These are phyloP conservation scores for Nitzschia inconspicua DNA, from an alignment of 108 stramenopile species.

Conservation along the genomic window DNA sequence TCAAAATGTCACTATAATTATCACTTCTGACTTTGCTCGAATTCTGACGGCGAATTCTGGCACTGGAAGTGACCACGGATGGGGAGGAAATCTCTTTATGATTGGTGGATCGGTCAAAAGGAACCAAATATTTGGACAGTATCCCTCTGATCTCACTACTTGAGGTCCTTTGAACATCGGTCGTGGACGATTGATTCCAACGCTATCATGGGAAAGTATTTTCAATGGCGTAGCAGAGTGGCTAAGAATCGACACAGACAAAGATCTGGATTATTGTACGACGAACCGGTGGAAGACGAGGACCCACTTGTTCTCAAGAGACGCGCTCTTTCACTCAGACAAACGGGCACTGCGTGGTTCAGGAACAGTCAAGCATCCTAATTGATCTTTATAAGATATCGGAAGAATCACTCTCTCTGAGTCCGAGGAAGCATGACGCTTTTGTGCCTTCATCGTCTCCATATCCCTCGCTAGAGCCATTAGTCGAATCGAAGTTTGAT, in stretches of 20 bases:
- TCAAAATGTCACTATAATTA: slow-evolving; percentile 52
- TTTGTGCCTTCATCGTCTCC: too few species aligned
- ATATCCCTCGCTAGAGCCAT: too few species aligned
- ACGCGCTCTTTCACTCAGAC: too few species aligned
- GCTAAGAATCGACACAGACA: slow-evolving; percentile 20
- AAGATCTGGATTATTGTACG: slow-evolving; percentile 15
- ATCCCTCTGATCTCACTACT: slow-evolving; percentile 31
- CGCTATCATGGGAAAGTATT: slow-evolving; percentile 59
- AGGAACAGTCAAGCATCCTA: too few species aligned
- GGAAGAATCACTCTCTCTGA: too few species aligned
- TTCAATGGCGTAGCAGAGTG: slow-evolving; percentile 39
- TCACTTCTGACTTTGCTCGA: slow-evolving; percentile 62
- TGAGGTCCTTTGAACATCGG: slow-evolving; percentile 24
- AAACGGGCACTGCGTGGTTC: too few species aligned
- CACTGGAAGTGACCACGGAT: slow-evolving; percentile 54
- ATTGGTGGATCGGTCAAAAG: slow-evolving; percentile 36
- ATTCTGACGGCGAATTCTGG: slow-evolving; percentile 69
- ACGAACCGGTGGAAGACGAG: slow-evolving; percentile 18
- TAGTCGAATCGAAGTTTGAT: too few species aligned
- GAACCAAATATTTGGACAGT: slow-evolving; percentile 32
- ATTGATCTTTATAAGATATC: too few species aligned
- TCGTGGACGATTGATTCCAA: slow-evolving; percentile 64
- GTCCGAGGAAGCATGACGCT: too few species aligned
- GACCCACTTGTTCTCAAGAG: too few species aligned
- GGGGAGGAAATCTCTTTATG: slow-evolving; percentile 33